A percentile compares a stretch with the other conserved stretches of the same genome.
These are phyloP conservation scores for Perkinsela sp. DNA, from an alignment of 208 protist genomes.

Conservation along the genomic window DNA sequence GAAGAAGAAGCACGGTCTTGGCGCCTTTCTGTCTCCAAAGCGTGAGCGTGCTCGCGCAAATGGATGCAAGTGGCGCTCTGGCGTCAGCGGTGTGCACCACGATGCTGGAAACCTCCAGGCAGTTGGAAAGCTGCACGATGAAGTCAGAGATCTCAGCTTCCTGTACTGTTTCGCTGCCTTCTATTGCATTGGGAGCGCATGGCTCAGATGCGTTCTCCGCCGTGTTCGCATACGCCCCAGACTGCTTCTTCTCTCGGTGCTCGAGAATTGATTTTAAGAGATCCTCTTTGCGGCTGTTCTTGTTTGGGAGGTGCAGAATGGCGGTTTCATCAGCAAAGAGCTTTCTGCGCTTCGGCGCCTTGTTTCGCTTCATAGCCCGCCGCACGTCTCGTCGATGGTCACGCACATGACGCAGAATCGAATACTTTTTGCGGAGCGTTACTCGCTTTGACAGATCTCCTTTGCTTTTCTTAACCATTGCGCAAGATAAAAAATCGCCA, in stretches of 20 bases:
- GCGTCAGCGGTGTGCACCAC: not conserved
- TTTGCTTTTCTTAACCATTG: not conserved
- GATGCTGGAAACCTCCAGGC: not conserved
- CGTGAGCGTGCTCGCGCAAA: not conserved
- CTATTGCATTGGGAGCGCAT: not conserved
- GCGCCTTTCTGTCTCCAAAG: not conserved
- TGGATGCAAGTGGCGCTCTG: not conserved
- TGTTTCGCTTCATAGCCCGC: not conserved
- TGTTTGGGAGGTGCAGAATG: not conserved
- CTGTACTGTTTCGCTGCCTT: not conserved
- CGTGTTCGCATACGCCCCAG: not conserved
- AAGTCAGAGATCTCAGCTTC: not conserved
- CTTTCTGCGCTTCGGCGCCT: not conserved
- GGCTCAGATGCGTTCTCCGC: not conserved
- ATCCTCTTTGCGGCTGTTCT: not conserved
- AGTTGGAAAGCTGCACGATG: not conserved
- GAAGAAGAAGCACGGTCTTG: not conserved
- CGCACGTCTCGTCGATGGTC: conserved; percentile 1
- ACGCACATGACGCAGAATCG: not conserved
- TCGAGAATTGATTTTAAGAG: not conserved
- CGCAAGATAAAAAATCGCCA: no score
- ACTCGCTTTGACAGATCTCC: not conserved
- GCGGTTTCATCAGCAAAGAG: not conserved
- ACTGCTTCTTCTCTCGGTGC: not conserved
- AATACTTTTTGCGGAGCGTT: not conserved